Evolutionary conservation across 2,329 filamentous ascomycete genomes (phyloP).

Genomic region (Pyrenophora graminea): DNA sequence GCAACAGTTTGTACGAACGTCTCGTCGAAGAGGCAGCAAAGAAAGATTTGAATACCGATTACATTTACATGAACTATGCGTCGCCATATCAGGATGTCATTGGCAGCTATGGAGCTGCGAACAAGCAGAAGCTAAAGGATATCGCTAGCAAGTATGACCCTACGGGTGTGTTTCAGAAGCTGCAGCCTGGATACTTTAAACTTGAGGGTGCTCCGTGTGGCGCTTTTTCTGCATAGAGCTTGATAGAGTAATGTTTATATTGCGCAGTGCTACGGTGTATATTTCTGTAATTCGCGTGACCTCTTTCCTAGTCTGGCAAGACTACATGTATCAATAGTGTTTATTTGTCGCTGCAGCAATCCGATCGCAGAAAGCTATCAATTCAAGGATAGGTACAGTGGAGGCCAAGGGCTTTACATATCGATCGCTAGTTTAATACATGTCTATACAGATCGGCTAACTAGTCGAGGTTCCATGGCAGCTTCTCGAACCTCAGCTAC

Average conservation of each 20-base stretch:
- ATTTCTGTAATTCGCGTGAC: not conserved
- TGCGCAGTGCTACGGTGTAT: not conserved
- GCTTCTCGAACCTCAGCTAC: too few species aligned
- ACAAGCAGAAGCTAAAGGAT: conserved; percentile 29
- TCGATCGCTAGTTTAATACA: too few species aligned
- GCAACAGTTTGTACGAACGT: conserved; percentile 22
- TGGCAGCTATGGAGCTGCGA: conserved; percentile 48
- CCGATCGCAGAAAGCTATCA: too few species aligned
- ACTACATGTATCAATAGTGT: not conserved
- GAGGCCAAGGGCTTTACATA: too few species aligned
- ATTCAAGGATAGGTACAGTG: too few species aligned
- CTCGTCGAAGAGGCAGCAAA: conserved; percentile 16
- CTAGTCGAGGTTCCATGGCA: too few species aligned
- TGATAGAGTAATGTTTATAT: not conserved
- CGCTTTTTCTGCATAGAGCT: conserved; percentile 1
- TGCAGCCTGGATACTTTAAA: conserved; percentile 30
- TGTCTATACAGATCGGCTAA: too few species aligned
- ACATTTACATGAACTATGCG: conserved; percentile 56
- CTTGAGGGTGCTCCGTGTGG: conserved; percentile 27
- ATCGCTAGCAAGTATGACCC: conserved; percentile 25
- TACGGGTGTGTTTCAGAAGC: conserved; percentile 22
- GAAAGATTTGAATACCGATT: conserved; percentile 18
- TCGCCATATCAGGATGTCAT: conserved; percentile 50
- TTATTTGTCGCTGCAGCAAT: too few species aligned
- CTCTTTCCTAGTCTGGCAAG: not conserved